A percentile compares a stretch with the other conserved stretches of the same genome.
These are phyloP conservation scores for Phytopythium litorale DNA, from an alignment of 352 stramenopile genomes.

Conservation along the genomic window DNA sequence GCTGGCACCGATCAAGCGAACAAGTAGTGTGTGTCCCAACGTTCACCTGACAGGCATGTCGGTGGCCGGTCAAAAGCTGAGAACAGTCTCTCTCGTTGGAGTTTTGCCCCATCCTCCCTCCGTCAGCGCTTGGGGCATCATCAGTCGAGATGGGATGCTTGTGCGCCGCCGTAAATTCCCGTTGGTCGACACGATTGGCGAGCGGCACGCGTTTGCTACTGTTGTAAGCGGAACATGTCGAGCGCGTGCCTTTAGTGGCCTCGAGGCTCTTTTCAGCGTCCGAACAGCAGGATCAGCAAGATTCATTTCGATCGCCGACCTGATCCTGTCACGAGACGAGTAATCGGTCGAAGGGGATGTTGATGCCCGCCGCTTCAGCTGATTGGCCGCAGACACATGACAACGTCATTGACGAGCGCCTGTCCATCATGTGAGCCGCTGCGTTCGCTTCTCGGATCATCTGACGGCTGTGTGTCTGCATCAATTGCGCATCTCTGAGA, in stretches of 20 bases:
- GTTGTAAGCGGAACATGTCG: not conserved
- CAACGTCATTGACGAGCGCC: not conserved
- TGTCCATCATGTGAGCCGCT: not conserved
- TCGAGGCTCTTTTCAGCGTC: not conserved
- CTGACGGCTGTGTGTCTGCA: not conserved
- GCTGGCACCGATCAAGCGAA: not conserved
- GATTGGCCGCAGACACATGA: not conserved
- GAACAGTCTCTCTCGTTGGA: not conserved
- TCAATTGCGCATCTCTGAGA: not conserved
- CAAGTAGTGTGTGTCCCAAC: not conserved
- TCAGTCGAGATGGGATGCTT: not conserved
- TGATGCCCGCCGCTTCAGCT: not conserved
- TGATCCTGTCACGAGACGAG: not conserved
- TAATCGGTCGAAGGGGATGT: not conserved
- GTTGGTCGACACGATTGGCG: not conserved
- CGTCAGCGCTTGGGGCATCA: not conserved
- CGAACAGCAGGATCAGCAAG: not conserved
- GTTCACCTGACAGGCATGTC: not conserved
- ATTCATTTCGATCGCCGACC: not conserved
- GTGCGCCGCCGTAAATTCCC: not conserved
- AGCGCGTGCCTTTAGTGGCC: not conserved
- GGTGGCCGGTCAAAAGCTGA: not conserved
- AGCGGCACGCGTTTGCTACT: not conserved
- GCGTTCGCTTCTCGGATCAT: not conserved
- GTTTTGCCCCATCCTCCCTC: not conserved